Evolutionary conservation across 371 early-diverging fungal genomes (phyloP).

Genomic region (Mortierella sp.): DNA sequence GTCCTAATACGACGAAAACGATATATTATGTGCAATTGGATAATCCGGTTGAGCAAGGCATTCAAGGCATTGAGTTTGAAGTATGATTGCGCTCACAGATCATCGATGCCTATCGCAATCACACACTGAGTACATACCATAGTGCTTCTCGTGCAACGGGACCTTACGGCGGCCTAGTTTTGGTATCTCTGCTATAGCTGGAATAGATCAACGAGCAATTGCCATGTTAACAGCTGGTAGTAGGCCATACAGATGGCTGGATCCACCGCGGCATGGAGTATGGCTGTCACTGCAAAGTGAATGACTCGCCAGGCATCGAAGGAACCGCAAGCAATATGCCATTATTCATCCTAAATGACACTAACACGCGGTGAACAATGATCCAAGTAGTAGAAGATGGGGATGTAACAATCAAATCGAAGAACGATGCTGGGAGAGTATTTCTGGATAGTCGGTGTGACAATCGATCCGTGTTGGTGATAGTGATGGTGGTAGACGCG

Average conservation of each 20-base stretch:
- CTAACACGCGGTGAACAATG: background rate
- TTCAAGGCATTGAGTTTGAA: too few relatives aligned
- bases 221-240: too few relatives aligned
- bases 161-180: slow-evolving; percentile 71
- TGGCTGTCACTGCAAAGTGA: background rate
- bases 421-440: too few relatives aligned
- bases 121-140: slow-evolving; percentile 52
- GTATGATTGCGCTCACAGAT: background rate
- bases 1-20: slow-evolving; percentile 36
- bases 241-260: too few relatives aligned
- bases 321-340: background rate
- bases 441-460: too few relatives aligned
- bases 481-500: too few relatives aligned
- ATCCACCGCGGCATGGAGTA: too few relatives aligned
- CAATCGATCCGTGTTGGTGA: too few relatives aligned
- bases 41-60: too few relatives aligned
- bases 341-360: slow-evolving; percentile 15
- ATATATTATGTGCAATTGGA: slow-evolving; percentile 6
- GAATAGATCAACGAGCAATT: too few relatives aligned
- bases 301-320: background rate
- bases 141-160: slow-evolving; percentile 69
- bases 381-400: background rate
- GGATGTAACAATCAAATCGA: background rate
- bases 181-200: slow-evolving; percentile 66
- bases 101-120: background rate